phyloP scores from a whole-genome alignment of 2,329 filamentous ascomycete species.

The Colletotrichum magnum region DNA sequence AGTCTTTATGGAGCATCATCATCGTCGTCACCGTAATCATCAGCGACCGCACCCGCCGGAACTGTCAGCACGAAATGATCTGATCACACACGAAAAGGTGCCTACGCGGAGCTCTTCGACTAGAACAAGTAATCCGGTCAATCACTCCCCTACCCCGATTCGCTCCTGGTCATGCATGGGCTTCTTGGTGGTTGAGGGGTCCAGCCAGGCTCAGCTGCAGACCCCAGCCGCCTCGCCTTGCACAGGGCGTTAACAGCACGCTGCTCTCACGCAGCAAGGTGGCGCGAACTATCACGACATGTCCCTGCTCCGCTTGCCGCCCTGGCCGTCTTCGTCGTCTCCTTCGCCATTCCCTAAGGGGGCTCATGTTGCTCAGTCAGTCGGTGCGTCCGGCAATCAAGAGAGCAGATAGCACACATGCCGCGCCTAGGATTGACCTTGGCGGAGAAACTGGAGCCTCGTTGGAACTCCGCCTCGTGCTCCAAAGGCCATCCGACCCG shows the following conservation, averaged over 20 bases:
- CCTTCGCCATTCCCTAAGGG: background rate
- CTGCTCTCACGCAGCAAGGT: background rate
- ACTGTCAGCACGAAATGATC: background rate
- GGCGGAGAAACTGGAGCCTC: background rate
- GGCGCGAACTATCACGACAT: background rate
- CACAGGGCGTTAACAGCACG: background rate
- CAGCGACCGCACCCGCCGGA: background rate
- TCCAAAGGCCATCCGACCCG: constrained; percentile 1
- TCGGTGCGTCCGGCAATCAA: constrained; percentile 1
- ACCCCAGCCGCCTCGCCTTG: constrained; percentile 2
- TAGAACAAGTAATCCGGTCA: constrained; percentile 10
- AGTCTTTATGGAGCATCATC: background rate
- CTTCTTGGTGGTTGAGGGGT: background rate
- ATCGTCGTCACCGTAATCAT: background rate
- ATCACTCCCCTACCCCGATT: background rate
- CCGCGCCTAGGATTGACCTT: background rate
- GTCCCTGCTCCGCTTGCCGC: background rate
- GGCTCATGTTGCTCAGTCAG: background rate
- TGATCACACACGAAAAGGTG: constrained; percentile 2
- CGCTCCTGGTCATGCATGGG: constrained; percentile 1
- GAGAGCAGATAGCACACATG: constrained; percentile 1
- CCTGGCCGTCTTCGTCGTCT: background rate
- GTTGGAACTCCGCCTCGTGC: constrained; percentile 12
- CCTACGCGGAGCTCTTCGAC: background rate
- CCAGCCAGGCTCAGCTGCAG: constrained; percentile 8